Conservation (phyloP, 768 basidiomycete genomes). For the Austroboletus festivus region DNA sequence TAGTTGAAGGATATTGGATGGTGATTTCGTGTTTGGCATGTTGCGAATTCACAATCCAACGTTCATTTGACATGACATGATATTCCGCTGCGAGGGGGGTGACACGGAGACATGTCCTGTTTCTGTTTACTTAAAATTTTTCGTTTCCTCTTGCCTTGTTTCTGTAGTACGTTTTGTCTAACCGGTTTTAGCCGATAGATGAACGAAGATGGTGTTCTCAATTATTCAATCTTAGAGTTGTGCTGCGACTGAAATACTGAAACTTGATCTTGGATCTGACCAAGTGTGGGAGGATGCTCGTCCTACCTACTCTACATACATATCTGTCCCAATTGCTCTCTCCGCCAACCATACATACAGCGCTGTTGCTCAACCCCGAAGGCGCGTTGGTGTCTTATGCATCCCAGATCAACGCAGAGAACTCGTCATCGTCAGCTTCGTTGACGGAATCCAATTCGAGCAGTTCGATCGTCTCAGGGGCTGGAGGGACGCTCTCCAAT, state of each 20-base stretch:
- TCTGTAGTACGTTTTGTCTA: slow-evolving; percentile 16
- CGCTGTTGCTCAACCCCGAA: slow-evolving; percentile 65
- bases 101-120: no score
- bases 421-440: neutral
- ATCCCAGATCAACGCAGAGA: slow-evolving; percentile 37
- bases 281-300: slow-evolving; percentile 51
- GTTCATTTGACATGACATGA: slow-evolving; percentile 5
- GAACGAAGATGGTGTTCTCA: slow-evolving; percentile 22
- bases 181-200: slow-evolving; percentile 2
- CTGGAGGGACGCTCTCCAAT: slow-evolving; percentile 7
- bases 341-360: slow-evolving; percentile 64
- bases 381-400: slow-evolving; percentile 72
- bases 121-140: no score
- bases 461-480: slow-evolving; percentile 4
- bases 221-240: no score
- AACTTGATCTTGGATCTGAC: neutral
- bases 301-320: slow-evolving; percentile 63
- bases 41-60: neutral
- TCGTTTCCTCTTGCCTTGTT: slow-evolving; percentile 12
- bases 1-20: slow-evolving; percentile 11
- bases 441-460: slow-evolving; percentile 4
- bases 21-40: neutral
- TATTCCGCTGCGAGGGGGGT: slow-evolving; percentile 11
- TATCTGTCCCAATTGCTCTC: slow-evolving; percentile 62
- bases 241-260: neutral